phyloP scores from a whole-genome alignment of 176 grass and related monocot species.

The Olyra latifolia region DNA sequence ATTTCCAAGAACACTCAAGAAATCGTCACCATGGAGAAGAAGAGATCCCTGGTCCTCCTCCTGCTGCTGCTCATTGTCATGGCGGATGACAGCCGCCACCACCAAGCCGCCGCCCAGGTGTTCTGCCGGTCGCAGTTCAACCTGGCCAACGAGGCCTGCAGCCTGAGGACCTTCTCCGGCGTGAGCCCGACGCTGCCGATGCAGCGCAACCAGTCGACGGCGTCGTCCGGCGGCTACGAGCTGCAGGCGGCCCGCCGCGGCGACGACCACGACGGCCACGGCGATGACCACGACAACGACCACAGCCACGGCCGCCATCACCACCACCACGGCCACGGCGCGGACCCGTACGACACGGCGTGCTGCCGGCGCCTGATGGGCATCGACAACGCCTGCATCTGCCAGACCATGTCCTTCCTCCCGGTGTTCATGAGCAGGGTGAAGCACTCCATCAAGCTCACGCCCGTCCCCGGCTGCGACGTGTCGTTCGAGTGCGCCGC shows the following conservation, averaged over 20 bases:
- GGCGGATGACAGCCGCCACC: neutral
- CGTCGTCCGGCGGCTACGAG: slow-evolving; percentile 20
- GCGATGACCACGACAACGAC: neutral
- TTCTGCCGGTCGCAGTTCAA: slow-evolving; percentile 77
- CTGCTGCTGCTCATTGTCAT: slow-evolving; percentile 26
- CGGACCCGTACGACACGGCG: slow-evolving; percentile 61
- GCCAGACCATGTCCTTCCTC: slow-evolving; percentile 61
- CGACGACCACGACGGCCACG: neutral
- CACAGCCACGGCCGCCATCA: neutral
- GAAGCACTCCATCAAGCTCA: slow-evolving; percentile 69
- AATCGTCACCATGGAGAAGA: slow-evolving; percentile 5
- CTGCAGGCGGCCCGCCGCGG: slow-evolving; percentile 29
- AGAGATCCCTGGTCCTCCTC: neutral
- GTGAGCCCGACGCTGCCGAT: slow-evolving; percentile 31
- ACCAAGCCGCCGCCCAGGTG: slow-evolving; percentile 35
- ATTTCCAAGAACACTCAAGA: neutral
- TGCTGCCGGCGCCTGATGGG: slow-evolving; percentile 77
- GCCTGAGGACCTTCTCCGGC: slow-evolving; percentile 25
- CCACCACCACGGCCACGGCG: slow-evolving; percentile 3
- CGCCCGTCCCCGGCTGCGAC: slow-evolving; percentile 57
- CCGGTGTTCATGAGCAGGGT: slow-evolving; percentile 71
- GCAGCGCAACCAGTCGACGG: slow-evolving; percentile 33
- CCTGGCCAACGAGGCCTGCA: slow-evolving; percentile 78
- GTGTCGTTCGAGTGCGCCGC: slow-evolving; percentile 63
- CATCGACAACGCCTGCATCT: slow-evolving; percentile 75